Conservation (phyloP, 169 alveolate genomes). For the Blepharisma undulans region DNA sequence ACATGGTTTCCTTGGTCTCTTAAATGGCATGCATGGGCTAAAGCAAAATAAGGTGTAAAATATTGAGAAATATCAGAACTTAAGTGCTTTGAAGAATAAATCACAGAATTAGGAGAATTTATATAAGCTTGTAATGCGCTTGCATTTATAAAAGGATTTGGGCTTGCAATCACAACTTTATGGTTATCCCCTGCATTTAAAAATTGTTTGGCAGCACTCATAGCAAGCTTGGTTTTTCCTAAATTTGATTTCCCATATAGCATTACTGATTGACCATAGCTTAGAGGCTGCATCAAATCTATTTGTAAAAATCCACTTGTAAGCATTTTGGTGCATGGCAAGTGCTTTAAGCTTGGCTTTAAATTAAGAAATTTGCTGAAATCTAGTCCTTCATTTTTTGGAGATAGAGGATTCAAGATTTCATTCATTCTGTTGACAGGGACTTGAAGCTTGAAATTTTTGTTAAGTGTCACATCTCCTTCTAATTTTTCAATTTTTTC, state of each 20-base stretch:
- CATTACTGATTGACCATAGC: conserved; percentile 8
- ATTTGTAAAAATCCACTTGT: background rate
- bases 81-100: background rate
- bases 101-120: background rate
- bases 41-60: conserved; percentile 14
- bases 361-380: background rate
- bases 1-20: conserved; percentile 29
- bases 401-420: background rate
- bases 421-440: background rate
- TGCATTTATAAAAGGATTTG: background rate
- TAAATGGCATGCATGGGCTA: conserved; percentile 15
- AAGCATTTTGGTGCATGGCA: background rate
- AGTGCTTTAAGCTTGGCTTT: conserved; percentile 10
- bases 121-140: background rate
- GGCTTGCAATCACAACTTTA: conserved; percentile 20
- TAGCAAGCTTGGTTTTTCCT: conserved; percentile 22
- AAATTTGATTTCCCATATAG: background rate
- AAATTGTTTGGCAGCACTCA: background rate
- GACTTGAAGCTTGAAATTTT: background rate
- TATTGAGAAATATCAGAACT: conserved; percentile 25
- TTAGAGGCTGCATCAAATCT: background rate
- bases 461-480: background rate
- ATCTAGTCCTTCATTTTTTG: background rate
- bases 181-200: background rate
- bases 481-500: background rate